These are phyloP conservation scores for Puccinia hordei DNA, from an alignment of 1,284 basidiomycete genomes.

Conservation along the genomic window DNA sequence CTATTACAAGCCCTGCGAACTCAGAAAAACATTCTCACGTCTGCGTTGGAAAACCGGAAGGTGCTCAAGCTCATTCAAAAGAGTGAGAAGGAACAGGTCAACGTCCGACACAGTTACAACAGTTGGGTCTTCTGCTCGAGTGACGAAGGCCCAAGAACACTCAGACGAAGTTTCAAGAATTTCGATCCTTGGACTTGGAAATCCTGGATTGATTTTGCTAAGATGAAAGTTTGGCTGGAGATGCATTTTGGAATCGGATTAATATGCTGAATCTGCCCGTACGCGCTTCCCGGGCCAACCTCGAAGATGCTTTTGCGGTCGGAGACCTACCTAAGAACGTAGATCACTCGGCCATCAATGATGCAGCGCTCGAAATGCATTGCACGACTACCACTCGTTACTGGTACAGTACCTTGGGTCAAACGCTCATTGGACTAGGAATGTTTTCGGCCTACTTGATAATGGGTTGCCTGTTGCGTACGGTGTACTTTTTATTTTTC, in stretches of 20 bases:
- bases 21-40: slow-evolving; percentile 16
- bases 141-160: neutral
- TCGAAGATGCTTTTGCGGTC: neutral
- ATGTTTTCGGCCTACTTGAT: slow-evolving; percentile 9
- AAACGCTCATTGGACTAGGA: slow-evolving; percentile 10
- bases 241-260: neutral
- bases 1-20: slow-evolving; percentile 3
- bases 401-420: slow-evolving; percentile 22
- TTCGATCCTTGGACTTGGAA: slow-evolving; percentile 30
- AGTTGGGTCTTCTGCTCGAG: slow-evolving; percentile 2
- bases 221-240: neutral
- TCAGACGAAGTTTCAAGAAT: neutral
- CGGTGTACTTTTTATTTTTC: neutral
- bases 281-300: neutral
- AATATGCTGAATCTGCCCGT: neutral
- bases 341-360: neutral
- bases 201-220: slow-evolving; percentile 33
- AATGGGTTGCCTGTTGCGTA: slow-evolving; percentile 4
- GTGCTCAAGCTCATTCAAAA: slow-evolving; percentile 6
- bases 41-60: slow-evolving; percentile 25
- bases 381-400: slow-evolving; percentile 5
- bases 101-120: neutral
- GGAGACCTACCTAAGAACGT: neutral
- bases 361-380: slow-evolving; percentile 18
- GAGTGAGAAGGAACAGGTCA: neutral